These are phyloP conservation scores for Fusarium guadeloupense DNA, from an alignment of 2,329 filamentous ascomycete genomes.

Conservation along the genomic window DNA sequence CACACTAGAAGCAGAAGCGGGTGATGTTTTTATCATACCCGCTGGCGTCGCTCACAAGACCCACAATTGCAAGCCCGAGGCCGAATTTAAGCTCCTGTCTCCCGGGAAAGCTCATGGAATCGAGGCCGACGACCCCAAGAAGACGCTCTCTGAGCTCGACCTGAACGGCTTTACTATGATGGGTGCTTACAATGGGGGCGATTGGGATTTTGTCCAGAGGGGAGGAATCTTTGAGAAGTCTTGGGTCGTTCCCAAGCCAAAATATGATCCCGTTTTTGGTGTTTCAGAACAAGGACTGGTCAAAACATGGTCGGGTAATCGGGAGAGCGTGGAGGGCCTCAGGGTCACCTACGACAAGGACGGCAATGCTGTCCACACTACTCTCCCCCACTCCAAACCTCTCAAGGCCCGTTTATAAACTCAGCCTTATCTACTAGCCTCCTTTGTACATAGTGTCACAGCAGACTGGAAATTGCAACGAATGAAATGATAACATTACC, in stretches of 20 bases:
- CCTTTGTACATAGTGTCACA: too few species aligned
- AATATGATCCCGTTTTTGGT: slow-evolving; percentile 26
- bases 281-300: slow-evolving; percentile 2
- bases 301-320: slow-evolving; percentile 16
- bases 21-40: slow-evolving; percentile 68
- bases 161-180: slow-evolving; percentile 48
- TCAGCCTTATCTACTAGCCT: too few species aligned
- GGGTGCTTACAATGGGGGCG: slow-evolving; percentile 57
- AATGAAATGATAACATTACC: too few species aligned
- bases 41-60: slow-evolving; percentile 66
- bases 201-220: slow-evolving; percentile 28
- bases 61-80: slow-evolving; percentile 51
- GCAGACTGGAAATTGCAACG: too few species aligned
- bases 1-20: slow-evolving; percentile 56
- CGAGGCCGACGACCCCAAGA: slow-evolving; percentile 47
- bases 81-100: slow-evolving; percentile 49
- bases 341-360: too few species aligned
- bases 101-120: slow-evolving; percentile 54
- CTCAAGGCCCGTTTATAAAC: too few species aligned
- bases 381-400: too few species aligned
- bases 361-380: too few species aligned
- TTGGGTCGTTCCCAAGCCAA: slow-evolving; percentile 28
- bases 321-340: too few species aligned
- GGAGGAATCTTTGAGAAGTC: slow-evolving; percentile 26
- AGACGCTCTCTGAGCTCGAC: slow-evolving; percentile 48